These are phyloP conservation scores for Sonneratia alba DNA, from an alignment of 345 rosid genomes.

Conservation along the genomic window DNA sequence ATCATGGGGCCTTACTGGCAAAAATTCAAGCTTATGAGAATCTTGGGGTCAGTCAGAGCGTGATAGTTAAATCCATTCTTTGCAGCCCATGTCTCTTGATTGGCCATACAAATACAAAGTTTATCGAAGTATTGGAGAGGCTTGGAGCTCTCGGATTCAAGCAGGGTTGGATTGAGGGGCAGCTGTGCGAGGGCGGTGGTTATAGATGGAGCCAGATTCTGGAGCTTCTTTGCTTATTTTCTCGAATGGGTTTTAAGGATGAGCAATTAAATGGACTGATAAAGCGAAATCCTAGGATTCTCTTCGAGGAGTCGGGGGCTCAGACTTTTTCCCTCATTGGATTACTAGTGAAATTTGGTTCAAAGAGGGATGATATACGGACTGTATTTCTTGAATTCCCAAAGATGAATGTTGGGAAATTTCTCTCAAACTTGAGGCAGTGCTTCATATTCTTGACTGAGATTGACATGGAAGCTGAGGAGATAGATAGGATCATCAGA, in stretches of 20 bases:
- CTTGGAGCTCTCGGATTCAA: constrained; percentile 35
- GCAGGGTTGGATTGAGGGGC: constrained; percentile 39
- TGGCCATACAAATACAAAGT: constrained; percentile 37
- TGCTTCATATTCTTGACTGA: constrained; percentile 38
- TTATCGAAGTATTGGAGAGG: constrained; percentile 32
- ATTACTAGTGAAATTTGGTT: constrained; percentile 50
- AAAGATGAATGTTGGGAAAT: constrained; percentile 26
- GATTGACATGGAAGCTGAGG: constrained; percentile 46
- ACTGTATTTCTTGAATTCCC: constrained; percentile 46
- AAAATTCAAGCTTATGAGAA: constrained; percentile 52
- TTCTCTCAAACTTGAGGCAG: constrained; percentile 43
- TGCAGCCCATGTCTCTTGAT: constrained; percentile 44
- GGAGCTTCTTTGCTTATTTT: constrained; percentile 31
- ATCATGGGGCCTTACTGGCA: constrained; percentile 32
- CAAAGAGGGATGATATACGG: constrained; percentile 26
- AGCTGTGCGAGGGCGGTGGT: constrained; percentile 24
- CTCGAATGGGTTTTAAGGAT: constrained; percentile 18
- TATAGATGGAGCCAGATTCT: constrained; percentile 47
- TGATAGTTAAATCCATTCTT: constrained; percentile 32
- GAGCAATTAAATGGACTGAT: constrained; percentile 35
- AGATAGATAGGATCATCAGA: constrained; percentile 34
- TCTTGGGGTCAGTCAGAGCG: constrained; percentile 37
- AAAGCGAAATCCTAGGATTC: constrained; percentile 38
- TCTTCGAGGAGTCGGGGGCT: constrained; percentile 49
- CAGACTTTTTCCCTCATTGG: constrained; percentile 30